Evolutionary conservation across 169 alveolate genomes (phyloP).

Genomic region (Plasmodium sp.): DNA sequence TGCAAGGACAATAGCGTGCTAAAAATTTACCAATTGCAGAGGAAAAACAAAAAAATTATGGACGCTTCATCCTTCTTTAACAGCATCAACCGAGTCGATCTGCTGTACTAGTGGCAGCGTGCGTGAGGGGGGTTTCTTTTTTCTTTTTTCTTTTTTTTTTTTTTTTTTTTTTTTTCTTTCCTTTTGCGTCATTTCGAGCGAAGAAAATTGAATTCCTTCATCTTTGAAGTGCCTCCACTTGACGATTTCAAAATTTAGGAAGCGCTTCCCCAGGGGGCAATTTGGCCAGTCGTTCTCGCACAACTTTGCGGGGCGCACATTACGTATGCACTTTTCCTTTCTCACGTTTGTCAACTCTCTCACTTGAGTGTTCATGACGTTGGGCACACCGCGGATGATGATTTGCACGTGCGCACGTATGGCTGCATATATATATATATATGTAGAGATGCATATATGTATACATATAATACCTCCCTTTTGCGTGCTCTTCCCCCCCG

Average conservation of each 20-base stretch:
- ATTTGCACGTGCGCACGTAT: neutral
- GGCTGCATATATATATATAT: neutral
- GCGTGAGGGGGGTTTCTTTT: neutral
- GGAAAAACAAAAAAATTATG: conserved; percentile 61
- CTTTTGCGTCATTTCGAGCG: neutral
- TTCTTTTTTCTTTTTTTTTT: neutral
- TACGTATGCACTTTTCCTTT: neutral
- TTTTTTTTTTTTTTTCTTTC: neutral
- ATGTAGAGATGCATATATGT: no score
- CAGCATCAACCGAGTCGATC: conserved; percentile 17
- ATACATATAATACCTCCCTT: neutral
- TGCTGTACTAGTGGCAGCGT: conserved; percentile 17
- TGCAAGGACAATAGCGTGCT: conserved; percentile 42
- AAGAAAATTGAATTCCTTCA: neutral
- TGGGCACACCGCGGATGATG: neutral
- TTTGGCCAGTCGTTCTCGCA: neutral
- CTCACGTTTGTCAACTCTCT: neutral
- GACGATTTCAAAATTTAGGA: neutral
- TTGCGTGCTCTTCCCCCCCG: neutral
- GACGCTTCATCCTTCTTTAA: conserved; percentile 42
- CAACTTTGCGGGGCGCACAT: neutral
- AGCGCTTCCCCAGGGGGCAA: neutral
- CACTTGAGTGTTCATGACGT: neutral
- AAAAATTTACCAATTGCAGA: conserved; percentile 46
- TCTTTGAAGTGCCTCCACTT: neutral